Evolutionary conservation across 345 rosid species (phyloP), one percentile per base, ranked within the genome.

Genomic region (Hypericum androsaemum): DNA sequence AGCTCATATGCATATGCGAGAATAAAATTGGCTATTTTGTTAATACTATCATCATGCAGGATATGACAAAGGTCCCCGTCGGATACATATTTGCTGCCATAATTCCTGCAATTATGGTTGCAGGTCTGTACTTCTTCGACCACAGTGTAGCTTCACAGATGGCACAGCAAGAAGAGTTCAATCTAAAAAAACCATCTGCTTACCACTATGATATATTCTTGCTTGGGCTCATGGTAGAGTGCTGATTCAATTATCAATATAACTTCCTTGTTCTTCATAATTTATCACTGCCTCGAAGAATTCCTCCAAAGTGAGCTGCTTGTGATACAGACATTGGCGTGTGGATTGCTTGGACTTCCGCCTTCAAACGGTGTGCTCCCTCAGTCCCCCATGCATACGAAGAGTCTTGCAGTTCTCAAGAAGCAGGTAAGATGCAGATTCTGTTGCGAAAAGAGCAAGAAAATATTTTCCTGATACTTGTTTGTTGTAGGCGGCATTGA

Each of bases 331-430:
- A 81, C 97, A 22, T 71, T 83, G 72, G 63, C 83, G 56, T 81
- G 95, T 48, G 97, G 95, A 56, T 54, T 89, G 60, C 81, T 86
- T 57, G 95, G 97, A 15, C 77, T 89, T 40, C 89, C 95, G 58
- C 95, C 97, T 43, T 86, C 95, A 53, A 89, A 86, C 55, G 97
- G 89, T 53, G 97, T 86, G 43, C 76, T 83, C n/a, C 97, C 95
- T 13, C 94, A 83, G 43, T 83, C 95, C 53, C 94, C 95, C 48
- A 83, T 83, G 94, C 95, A 89, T 71, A 80, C 95, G 5, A 89
- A 83, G 73, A 86, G 88, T 38, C 94, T 86, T 59, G 84, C 88
- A 0, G 77, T 80, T 74, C 83, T 83, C 47, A 81, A 67, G 56
- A 79, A 62, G 59, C 95, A 86, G 83, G 92, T 82, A 39, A 22